These are phyloP conservation scores for Rostrohypoxylon terebratum DNA, from an alignment of 495 filamentous ascomycete species.

Conservation along the genomic window DNA sequence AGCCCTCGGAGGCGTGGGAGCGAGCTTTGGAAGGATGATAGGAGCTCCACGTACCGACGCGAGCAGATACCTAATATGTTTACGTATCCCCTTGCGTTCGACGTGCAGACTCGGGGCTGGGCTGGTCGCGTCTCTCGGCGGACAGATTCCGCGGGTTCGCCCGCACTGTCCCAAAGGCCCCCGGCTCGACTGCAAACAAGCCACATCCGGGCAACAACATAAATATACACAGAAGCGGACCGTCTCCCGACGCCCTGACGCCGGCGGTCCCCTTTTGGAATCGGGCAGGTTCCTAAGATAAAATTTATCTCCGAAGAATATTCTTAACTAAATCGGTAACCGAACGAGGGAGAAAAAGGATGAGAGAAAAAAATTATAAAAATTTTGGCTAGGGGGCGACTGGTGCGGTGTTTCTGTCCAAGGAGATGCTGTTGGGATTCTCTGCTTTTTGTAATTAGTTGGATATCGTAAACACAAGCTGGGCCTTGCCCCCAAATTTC, in stretches of 20 bases:
- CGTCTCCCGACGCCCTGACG: constrained; percentile 8
- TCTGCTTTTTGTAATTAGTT: constrained; percentile 39
- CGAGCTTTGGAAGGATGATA: constrained; percentile 42
- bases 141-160: constrained; percentile 51
- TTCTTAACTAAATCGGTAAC: constrained; percentile 6
- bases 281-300: constrained; percentile 27
- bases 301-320: constrained; percentile 18
- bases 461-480: constrained; percentile 49
- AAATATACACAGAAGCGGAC: neutral
- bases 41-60: constrained; percentile 19
- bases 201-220: constrained; percentile 35
- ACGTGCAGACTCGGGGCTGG: constrained; percentile 48
- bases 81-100: constrained; percentile 8
- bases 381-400: constrained; percentile 45
- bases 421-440: constrained; percentile 44
- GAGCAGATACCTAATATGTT: neutral
- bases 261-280: constrained; percentile 34
- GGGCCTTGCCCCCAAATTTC: constrained; percentile 43
- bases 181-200: constrained; percentile 46
- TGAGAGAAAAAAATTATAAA: constrained; percentile 28
- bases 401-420: constrained; percentile 41
- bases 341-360: neutral
- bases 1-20: constrained; percentile 47
- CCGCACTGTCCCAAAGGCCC: constrained; percentile 55
- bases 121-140: constrained; percentile 62